phyloP scores from a whole-genome alignment of 2,329 filamentous ascomycete genomes.

The Aureobasidium sp. region DNA sequence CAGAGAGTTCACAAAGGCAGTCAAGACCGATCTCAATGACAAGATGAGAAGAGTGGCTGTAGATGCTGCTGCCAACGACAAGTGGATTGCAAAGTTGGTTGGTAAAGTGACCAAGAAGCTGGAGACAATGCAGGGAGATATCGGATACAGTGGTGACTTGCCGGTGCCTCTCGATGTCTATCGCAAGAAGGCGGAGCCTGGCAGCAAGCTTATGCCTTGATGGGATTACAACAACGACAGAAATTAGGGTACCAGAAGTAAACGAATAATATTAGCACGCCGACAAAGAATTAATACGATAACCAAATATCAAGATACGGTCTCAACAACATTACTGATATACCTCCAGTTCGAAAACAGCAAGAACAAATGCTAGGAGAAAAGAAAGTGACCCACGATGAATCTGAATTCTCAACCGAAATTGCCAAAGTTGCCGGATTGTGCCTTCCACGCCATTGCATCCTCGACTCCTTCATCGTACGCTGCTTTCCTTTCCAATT shows the following conservation, averaged over 20 bases:
- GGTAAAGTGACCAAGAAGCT: constrained; percentile 43
- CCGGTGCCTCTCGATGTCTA: constrained; percentile 36
- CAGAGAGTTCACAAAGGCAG: constrained; percentile 24
- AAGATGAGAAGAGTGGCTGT: constrained; percentile 16
- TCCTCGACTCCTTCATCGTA: constrained; percentile 1
- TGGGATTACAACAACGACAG: neutral
- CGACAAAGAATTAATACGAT: neutral
- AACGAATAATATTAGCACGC: neutral
- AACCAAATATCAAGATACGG: neutral
- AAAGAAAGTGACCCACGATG: neutral
- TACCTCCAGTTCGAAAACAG: neutral
- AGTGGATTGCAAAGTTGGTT: constrained; percentile 48
- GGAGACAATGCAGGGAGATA: constrained; percentile 42
- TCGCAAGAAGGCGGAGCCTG: constrained; percentile 27
- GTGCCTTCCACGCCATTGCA: constrained; percentile 1
- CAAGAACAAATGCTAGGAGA: neutral
- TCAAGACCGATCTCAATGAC: constrained; percentile 23
- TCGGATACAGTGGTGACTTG: constrained; percentile 43
- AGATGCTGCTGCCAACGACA: constrained; percentile 37
- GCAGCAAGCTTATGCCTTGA: constrained; percentile 30
- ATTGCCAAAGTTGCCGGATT: neutral
- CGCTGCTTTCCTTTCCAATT: neutral
- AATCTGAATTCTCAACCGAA: neutral
- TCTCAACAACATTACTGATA: neutral
- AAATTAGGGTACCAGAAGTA: neutral